Conservation (phyloP, 2,329 filamentous ascomycete genomes). For the Cladobotryum protrusum region DNA sequence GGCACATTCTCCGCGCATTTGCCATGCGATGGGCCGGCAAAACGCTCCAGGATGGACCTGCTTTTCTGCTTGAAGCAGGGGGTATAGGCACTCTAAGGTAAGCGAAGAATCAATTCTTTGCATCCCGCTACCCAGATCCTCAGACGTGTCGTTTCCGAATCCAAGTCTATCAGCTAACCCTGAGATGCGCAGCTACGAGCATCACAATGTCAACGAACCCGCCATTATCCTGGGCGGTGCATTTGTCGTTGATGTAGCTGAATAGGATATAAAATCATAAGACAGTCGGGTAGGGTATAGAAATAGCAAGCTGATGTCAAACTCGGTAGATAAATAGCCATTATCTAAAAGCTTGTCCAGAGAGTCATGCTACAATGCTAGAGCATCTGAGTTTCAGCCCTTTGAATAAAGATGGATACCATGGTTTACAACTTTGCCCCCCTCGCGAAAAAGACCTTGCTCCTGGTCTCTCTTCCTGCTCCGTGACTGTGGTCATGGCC, state of each 20-base stretch:
- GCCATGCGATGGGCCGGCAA: slow-evolving; percentile 80
- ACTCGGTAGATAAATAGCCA: background rate
- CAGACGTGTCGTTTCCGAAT: background rate
- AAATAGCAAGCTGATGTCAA: no score
- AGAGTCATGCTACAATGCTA: no score
- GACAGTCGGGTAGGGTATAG: background rate
- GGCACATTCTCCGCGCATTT: slow-evolving; percentile 82
- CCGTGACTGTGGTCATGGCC: background rate
- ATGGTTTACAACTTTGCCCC: slow-evolving; percentile 34
- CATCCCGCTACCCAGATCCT: background rate
- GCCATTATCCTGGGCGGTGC: slow-evolving; percentile 72
- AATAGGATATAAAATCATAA: slow-evolving; percentile 11
- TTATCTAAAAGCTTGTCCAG: no score
- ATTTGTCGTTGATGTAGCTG: slow-evolving; percentile 47
- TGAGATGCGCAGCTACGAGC: slow-evolving; percentile 58
- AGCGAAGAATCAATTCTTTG: background rate
- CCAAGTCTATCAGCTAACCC: background rate
- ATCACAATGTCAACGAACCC: slow-evolving; percentile 70
- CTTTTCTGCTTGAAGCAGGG: slow-evolving; percentile 82
- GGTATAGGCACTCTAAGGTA: slow-evolving; percentile 74
- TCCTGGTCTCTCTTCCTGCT: slow-evolving; percentile 29
- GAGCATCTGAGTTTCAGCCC: slow-evolving; percentile 21
- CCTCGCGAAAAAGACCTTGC: slow-evolving; percentile 34
- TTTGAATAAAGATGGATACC: slow-evolving; percentile 26
- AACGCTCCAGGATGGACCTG: slow-evolving; percentile 66